Conservation (phyloP, 2,329 filamentous ascomycete species). For the Penicillium sp. region DNA sequence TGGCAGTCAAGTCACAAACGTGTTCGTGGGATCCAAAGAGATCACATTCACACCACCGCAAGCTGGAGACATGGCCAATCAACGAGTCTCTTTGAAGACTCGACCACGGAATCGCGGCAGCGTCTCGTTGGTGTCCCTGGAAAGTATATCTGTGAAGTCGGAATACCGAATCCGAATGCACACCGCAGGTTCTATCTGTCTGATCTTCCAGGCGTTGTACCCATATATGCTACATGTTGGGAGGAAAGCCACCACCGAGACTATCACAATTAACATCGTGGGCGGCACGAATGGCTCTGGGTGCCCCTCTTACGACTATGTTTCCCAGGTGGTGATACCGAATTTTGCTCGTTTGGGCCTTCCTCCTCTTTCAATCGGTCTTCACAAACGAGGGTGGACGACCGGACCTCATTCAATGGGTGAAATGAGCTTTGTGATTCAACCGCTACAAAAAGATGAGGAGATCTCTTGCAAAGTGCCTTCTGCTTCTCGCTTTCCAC, state of each 20-base stretch:
- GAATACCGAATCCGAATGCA: constrained; percentile 40
- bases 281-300: constrained; percentile 55
- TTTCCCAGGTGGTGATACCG: constrained; percentile 51
- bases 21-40: constrained; percentile 30
- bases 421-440: constrained; percentile 45
- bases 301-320: constrained; percentile 53
- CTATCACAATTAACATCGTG: constrained; percentile 41
- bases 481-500: constrained; percentile 22
- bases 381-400: constrained; percentile 51
- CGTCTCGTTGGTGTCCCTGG: constrained; percentile 10
- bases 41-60: constrained; percentile 15
- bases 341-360: constrained; percentile 48
- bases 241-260: constrained; percentile 9
- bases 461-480: background rate
- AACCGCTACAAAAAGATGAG: constrained; percentile 29
- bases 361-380: constrained; percentile 37
- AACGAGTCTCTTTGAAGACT: background rate
- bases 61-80: background rate
- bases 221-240: constrained; percentile 50
- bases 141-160: constrained; percentile 14
- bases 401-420: constrained; percentile 44
- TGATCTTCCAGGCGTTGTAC: constrained; percentile 55
- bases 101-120: background rate
- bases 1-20: constrained; percentile 37
- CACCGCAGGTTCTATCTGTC: constrained; percentile 49